Conservation (phyloP, 2,329 filamentous ascomycete species). For the Sporothrix brasiliensis region DNA sequence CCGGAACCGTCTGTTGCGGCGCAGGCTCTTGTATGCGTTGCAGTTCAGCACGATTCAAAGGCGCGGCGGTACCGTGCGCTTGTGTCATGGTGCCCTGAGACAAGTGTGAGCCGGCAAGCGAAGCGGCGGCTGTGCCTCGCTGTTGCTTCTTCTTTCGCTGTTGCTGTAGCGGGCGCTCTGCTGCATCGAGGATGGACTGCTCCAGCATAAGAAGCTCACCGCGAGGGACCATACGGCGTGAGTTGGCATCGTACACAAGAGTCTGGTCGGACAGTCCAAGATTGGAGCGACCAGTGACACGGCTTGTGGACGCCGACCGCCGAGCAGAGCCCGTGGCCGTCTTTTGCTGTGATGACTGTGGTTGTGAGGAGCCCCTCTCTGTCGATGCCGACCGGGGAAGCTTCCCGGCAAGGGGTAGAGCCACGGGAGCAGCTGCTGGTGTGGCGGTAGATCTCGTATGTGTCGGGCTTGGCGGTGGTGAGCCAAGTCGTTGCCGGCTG, state of each 20-base stretch:
- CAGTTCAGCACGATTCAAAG: constrained; percentile 16
- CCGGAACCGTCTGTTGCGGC: not conserved
- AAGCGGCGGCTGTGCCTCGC: constrained; percentile 32
- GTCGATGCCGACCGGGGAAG: constrained; percentile 25
- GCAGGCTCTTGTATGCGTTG: not conserved
- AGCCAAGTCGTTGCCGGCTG: constrained; percentile 48
- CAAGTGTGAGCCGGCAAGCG: constrained; percentile 51
- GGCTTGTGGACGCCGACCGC: constrained; percentile 37
- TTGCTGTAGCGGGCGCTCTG: constrained; percentile 45
- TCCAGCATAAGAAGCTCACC: constrained; percentile 50
- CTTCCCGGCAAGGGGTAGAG: constrained; percentile 30
- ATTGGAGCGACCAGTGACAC: constrained; percentile 36
- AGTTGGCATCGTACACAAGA: constrained; percentile 67
- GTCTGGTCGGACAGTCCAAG: constrained; percentile 44
- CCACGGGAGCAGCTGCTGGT: not conserved
- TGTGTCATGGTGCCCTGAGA: constrained; percentile 58
- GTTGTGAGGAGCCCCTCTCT: constrained; percentile 26
- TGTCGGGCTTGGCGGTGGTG: constrained; percentile 42
- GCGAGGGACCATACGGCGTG: constrained; percentile 62
- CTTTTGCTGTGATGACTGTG: not conserved
- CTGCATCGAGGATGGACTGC: constrained; percentile 47
- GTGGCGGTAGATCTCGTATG: not conserved
- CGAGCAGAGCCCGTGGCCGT: constrained; percentile 29
- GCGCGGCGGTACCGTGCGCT: constrained; percentile 50
- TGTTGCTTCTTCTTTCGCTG: constrained; percentile 49